phyloP scores from a whole-genome alignment of 345 rosid genomes.

The Isatis tinctoria region DNA sequence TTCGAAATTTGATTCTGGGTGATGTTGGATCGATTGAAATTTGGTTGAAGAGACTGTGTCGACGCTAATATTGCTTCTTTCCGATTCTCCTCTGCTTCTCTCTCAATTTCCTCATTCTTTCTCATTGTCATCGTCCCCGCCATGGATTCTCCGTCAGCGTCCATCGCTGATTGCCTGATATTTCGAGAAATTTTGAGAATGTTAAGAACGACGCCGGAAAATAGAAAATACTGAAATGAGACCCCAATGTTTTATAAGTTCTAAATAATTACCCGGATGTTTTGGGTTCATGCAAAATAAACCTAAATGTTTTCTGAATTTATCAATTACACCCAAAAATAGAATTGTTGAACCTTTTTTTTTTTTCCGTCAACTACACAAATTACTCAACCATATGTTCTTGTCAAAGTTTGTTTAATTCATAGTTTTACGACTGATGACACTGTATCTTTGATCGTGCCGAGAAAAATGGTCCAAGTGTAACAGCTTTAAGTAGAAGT shows the following conservation, averaged over 20 bases:
- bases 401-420: background rate
- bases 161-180: constrained; percentile 10
- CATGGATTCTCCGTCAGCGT: constrained; percentile 20
- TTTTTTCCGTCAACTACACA: no score
- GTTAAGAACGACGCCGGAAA: constrained; percentile 6
- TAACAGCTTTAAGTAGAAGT: background rate
- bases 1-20: constrained; percentile 48
- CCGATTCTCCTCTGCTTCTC: constrained; percentile 45
- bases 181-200: background rate
- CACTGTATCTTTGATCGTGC: background rate
- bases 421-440: background rate
- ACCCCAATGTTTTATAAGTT: background rate
- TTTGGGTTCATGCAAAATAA: background rate
- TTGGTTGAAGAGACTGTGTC: constrained; percentile 35
- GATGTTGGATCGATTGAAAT: constrained; percentile 40
- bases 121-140: constrained; percentile 13
- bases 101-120: constrained; percentile 20
- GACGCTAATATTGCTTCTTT: constrained; percentile 58
- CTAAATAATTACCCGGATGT: background rate
- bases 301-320: background rate
- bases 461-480: background rate
- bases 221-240: background rate
- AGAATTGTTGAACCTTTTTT: background rate
- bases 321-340: background rate
- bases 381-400: background rate